These are phyloP conservation scores for Tylopilus sp. DNA, from an alignment of 768 basidiomycete species.

Conservation along the genomic window DNA sequence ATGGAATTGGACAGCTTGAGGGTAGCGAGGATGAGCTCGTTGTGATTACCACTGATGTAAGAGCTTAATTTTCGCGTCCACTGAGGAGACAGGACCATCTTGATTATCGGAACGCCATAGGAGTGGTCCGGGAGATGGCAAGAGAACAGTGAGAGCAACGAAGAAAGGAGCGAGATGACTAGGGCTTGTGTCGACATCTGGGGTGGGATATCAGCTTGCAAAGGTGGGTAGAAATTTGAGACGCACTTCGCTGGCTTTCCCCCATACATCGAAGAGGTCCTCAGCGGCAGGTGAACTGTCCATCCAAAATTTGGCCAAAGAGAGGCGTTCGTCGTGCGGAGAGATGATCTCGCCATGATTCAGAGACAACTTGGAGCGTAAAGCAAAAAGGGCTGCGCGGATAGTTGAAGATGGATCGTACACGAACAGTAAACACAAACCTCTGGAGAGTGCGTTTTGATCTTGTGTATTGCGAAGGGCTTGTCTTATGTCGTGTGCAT, in stretches of 20 bases:
- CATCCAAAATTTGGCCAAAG: constrained; percentile 62
- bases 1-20: constrained; percentile 62
- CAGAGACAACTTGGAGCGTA: constrained; percentile 56
- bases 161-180: constrained; percentile 52
- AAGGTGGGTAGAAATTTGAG: background rate
- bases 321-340: constrained; percentile 57
- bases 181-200: constrained; percentile 43
- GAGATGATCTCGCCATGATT: constrained; percentile 47
- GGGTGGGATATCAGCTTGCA: background rate
- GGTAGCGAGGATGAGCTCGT: constrained; percentile 62
- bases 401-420: background rate
- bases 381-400: constrained; percentile 40
- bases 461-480: constrained; percentile 16
- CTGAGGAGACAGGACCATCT: constrained; percentile 51
- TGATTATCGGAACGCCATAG: constrained; percentile 60
- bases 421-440: constrained; percentile 10
- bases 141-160: constrained; percentile 59
- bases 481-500: constrained; percentile 22
- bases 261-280: constrained; percentile 66
- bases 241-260: constrained; percentile 48
- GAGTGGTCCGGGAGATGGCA: constrained; percentile 67
- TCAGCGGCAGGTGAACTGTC: constrained; percentile 50
- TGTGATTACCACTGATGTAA: constrained; percentile 58
- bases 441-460: constrained; percentile 17
- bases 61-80: constrained; percentile 57